Conservation (phyloP, 73 alveolate species). For the Stentor roeselii region DNA sequence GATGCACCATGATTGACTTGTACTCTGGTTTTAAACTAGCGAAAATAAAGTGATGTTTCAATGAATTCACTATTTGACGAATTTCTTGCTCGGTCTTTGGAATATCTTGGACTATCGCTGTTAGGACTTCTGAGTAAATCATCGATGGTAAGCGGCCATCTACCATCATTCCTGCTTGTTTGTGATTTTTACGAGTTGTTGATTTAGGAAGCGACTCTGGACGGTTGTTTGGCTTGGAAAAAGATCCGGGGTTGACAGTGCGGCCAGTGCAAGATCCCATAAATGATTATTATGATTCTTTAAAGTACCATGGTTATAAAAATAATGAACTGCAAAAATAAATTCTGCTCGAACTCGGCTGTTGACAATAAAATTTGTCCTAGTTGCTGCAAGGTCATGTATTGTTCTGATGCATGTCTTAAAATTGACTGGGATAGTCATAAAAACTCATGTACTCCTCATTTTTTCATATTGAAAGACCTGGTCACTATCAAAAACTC, state of each 20-base stretch:
- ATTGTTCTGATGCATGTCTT: constrained; percentile 16
- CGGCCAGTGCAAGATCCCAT: too few relatives aligned
- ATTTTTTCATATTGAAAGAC: background rate
- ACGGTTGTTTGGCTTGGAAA: too few relatives aligned
- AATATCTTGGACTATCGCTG: background rate
- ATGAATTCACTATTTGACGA: background rate
- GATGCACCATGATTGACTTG: background rate
- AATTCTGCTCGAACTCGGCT: background rate
- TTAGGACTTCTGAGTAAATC: background rate
- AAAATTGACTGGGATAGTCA: background rate
- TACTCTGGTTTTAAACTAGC: constrained; percentile 2
- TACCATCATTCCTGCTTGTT: background rate
- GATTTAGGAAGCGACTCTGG: too few relatives aligned
- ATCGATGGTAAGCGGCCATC: background rate
- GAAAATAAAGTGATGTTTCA: background rate
- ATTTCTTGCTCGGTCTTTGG: constrained; percentile 10
- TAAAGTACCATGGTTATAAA: background rate
- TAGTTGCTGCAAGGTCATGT: background rate
- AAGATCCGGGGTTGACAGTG: too few relatives aligned
- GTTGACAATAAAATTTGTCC: background rate
- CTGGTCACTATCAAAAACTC: background rate
- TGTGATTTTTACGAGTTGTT: background rate
- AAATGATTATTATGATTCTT: too few relatives aligned
- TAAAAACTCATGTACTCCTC: background rate
- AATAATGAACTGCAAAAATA: background rate